Evolutionary conservation across 1,139 yeast genomes (phyloP), one percentile per base, ranked within the genome.

Genomic region (Geotrichum restrictum): DNA sequence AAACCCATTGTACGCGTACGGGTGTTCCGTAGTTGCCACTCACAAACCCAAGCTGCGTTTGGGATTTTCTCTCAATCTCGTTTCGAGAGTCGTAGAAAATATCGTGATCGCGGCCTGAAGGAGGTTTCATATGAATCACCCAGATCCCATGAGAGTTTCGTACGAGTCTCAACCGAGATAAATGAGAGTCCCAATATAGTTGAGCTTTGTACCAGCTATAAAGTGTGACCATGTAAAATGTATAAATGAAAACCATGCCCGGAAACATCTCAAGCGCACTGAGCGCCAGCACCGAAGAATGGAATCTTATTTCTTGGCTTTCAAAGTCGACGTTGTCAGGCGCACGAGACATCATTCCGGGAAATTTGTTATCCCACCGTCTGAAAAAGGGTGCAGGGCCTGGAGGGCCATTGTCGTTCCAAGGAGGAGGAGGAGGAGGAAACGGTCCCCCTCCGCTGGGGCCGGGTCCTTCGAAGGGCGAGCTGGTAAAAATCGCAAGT

Each of bases 181-280:
- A 10, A 5, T 40, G 18, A 13, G 27, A 21, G 18, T 14, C n/a
- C 48, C 51, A 47, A 19, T 27, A 31, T 1, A 27, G 11, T 34
- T 45, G 47, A 19, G 49, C 46, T 11, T 27, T 19, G 34, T 44
- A 42, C 2, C 52, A 53, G 6, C 41, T 39, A 32, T 43, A 45
- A 38, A 58, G 38, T 10, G 47, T 21, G 22, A 24, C 27, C 31
- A 43, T 44, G 51, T 58, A 57, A 3, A 52, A 39, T 13, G 43
- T 31, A 39, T 54, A 56, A n/a, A 55, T 48, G 13, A 57, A 18
- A 8, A 53, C 22, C 24, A 54, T 13, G n/a, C 59, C 59, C 3
- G 59, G 59, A 31, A 54, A 49, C 10, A 57, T 37, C 40, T 58
- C 60, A 33, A 57, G 38, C 13, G 48, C 19, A 43, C 53, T 46